Evolutionary conservation across 2,329 filamentous ascomycete genomes (phyloP), one percentile per base, ranked within the genome.

Genomic region (Cytospora schulzeri): DNA sequence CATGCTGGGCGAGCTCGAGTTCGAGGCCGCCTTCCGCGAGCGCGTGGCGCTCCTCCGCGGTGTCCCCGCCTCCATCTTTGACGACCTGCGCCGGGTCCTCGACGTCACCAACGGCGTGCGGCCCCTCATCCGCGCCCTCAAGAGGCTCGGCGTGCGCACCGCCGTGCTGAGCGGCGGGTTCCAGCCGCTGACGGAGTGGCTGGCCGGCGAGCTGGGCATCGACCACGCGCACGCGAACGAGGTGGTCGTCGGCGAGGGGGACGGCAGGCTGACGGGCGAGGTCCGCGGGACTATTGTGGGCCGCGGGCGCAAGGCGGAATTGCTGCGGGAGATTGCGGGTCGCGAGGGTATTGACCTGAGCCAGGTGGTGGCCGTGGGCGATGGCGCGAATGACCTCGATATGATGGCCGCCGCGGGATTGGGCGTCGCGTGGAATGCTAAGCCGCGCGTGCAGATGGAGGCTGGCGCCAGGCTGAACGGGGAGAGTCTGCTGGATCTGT

Each of bases 1-100:
- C 41, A 99, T 99, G 95, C 89, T 94, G 70, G 95, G 95, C 66
- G 93, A 98, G 79, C 83, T 98, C 41, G 93, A 97, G 75, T 99
- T 99, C 71, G 88, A 93, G 60, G 85, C 86, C 0, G 93, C 91
- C 0, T 88, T 99, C 73, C 87, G 88, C 64, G 91, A 91, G 74
- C 86, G 95, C 24, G 92, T 96, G 31, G 84, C 84, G 50, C 82
- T 98, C 52, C 85, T 99, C 50, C 90, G 89, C 71, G 94, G 93
- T 35, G 87, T 97, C 9, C 87, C 91, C 0, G 88, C 85, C 12
- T 86, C 86, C 63, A 89, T 98, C 19, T 96, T 96, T 71, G 87
- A 92, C 65, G 85, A 90, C 66, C 82, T 99, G 48, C 88, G 90
- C 70, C 81, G 85, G 0, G 83, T 90, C 0, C 87, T 99, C 61